Evolutionary conservation across 192 early-diverging fungal species (phyloP), one percentile per base, ranked within the genome.

Genomic region (Gaertneriomyces sp.): DNA sequence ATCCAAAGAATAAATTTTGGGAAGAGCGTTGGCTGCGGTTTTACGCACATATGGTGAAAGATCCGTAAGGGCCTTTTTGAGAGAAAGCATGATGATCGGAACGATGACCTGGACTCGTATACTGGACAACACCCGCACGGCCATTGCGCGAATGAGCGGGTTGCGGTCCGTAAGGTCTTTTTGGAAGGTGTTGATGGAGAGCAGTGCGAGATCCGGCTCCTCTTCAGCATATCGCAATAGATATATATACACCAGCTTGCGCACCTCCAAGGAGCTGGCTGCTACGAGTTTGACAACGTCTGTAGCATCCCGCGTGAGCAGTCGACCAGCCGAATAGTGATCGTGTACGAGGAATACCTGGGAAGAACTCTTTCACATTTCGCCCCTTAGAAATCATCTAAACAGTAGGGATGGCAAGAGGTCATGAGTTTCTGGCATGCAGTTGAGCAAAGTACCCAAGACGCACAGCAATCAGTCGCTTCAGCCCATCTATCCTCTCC

Each of bases 281-380:
- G 93, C 94, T 0, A 99, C 97, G 74, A 96, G 98, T 75, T 98
- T 99, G 60, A 99, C 94, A 12, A 99, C 95, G 63, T 93, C 90
- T 41, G 90, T 41, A 40, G 42, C 51, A 74, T 59, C 41, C 20
- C 38, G 61, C 39, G 53, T 40, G 16, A 61, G 54, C 41, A 63
- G 60, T 25, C 12, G 12, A 49, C 47, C 17, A n/a, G 11, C 47
- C 11, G 17, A 0, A 49, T 0, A 1, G 25, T 33, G 25, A 33
- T 33, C 11, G 17, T 49, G 47, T 49, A 49, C 47, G 17, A 12
- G 20, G 25, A 42, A 57, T 75, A 79, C 76, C 76, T 45, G 79
- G 79, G 49, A 81, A 98, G 74, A 90, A 93, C 73, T 89, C 88
- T 7, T 91, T 90, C 12, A 93, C 93, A 73, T 95, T 88, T 17